phyloP scores from a whole-genome alignment of 805 yeast genomes.

The Hanseniaspora guilliermondii region DNA sequence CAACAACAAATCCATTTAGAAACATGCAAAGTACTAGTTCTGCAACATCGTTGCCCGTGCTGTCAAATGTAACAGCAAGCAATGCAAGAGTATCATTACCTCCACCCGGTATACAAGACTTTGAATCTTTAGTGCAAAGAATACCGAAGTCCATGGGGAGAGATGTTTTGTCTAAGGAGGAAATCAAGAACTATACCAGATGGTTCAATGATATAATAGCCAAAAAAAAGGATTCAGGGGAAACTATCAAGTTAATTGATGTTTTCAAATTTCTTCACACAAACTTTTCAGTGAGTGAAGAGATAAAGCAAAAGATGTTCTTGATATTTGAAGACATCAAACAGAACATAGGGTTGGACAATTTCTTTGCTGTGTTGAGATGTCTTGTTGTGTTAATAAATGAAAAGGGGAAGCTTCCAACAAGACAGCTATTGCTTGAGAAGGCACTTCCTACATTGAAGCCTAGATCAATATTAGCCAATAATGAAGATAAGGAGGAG shows the following conservation, averaged over 20 bases:
- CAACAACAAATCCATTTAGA: neutral
- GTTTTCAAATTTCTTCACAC: slow-evolving; percentile 59
- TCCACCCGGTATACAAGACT: slow-evolving; percentile 28
- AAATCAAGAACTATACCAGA: slow-evolving; percentile 71
- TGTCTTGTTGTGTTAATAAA: slow-evolving; percentile 57
- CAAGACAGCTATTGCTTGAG: slow-evolving; percentile 35
- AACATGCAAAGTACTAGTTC: neutral
- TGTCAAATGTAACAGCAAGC: neutral
- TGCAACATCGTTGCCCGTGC: neutral
- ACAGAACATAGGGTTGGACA: slow-evolving; percentile 66
- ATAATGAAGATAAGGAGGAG: slow-evolving; percentile 39
- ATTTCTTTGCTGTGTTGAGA: slow-evolving; percentile 77
- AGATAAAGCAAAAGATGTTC: slow-evolving; percentile 38
- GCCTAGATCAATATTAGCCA: slow-evolving; percentile 66
- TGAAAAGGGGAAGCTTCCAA: slow-evolving; percentile 37
- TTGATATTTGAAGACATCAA: slow-evolving; percentile 40
- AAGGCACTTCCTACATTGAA: slow-evolving; percentile 55
- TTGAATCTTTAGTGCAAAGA: slow-evolving; percentile 16
- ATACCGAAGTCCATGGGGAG: slow-evolving; percentile 55
- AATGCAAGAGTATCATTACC: slow-evolving; percentile 13
- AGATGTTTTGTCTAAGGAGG: slow-evolving; percentile 61
- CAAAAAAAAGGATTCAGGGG: slow-evolving; percentile 46
- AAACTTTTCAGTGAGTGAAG: slow-evolving; percentile 55
- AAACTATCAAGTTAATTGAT: slow-evolving; percentile 54
- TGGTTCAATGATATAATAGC: slow-evolving; percentile 84